Percentiles rank a stretch among this genome's conserved stretches.
Evolutionary conservation across 2,329 filamentous ascomycete species (phyloP).

Genomic region (Neonectria coccinea): DNA sequence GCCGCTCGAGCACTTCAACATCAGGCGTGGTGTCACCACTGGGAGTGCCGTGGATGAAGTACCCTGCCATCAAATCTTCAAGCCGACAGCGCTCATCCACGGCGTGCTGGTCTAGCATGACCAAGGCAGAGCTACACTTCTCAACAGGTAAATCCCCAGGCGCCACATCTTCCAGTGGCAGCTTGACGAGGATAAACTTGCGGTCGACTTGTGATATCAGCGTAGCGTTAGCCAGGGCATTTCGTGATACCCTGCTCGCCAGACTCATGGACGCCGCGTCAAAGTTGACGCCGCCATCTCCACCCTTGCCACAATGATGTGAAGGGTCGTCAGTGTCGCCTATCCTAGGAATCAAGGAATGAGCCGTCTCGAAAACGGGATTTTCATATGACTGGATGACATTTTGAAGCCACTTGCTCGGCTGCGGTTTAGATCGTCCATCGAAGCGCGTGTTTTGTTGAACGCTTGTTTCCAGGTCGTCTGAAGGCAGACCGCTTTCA

Average conservation of each 20-base stretch:
- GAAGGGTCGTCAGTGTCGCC: conserved; percentile 28
- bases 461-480: neutral
- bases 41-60: conserved; percentile 53
- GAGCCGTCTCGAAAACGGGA: conserved; percentile 72
- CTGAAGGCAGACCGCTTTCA: neutral
- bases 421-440: conserved; percentile 26
- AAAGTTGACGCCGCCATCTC: conserved; percentile 41
- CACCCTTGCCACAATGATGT: conserved; percentile 20
- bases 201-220: conserved; percentile 86
- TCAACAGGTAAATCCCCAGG: neutral
- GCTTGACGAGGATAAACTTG: conserved; percentile 85
- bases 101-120: conserved; percentile 93
- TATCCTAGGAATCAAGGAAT: conserved; percentile 59
- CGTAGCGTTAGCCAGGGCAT: conserved; percentile 67
- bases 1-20: conserved; percentile 59
- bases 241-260: conserved; percentile 69
- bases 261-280: conserved; percentile 47
- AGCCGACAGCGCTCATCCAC: conserved; percentile 89
- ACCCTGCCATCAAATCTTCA: conserved; percentile 73
- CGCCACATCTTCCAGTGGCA: conserved; percentile 50
- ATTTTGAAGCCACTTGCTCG: conserved; percentile 67
- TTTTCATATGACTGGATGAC: conserved; percentile 78
- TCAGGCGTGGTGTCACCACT: conserved; percentile 35
- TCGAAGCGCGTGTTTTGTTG: conserved; percentile 9
- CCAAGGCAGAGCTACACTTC: conserved; percentile 63